Base-by-base conservation (phyloP, 1,284 basidiomycete genomes). In the Pascua guehoae region DNA sequence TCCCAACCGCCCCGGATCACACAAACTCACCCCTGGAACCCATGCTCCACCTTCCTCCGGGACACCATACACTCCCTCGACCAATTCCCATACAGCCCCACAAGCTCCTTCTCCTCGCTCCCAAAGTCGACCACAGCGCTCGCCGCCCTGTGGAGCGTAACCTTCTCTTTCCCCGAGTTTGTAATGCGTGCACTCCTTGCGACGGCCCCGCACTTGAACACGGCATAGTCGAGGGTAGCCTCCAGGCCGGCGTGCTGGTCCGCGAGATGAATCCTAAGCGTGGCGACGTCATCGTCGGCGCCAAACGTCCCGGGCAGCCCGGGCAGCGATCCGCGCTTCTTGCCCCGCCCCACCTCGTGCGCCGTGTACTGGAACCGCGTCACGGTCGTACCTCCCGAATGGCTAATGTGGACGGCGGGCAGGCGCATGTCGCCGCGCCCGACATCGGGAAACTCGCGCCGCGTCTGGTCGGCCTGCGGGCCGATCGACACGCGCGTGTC, bases 361-460 rank as follows among this genome's bases (percentile, higher is more conserved):
- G 41, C 41, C 1, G 32, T 40, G 42, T 67, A 69, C 17, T 49
- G 45, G 38, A 71, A 62, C 9, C 48, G 17, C 8, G 47, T 51
- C 39, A 64, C 58, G 15, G 63, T 62, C 42, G 53, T 49, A 4
- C 66, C 66, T 15, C 11, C 32, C 24, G n/a, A n/a, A 16, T n/a
- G 18, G 1, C 41, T 36, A 42, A 71, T 55, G 44, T 57, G 60
- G 10, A 67, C 48, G 1, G 66, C 66, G 1, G 69, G 69, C 9
- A 61, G 32, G 9, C 68, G 52, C 42, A 67, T 66, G 56, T 71
- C 69, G 8, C 67, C 65, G 16, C 63, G 50, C 2, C 69, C 69
- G 8, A 51, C 44, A 46, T 66, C 66, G 8, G 66, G 64, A n/a
- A 62, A 60, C 54, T 71, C 69, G 24, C 66, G 56, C 11, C 50